Conservation (phyloP, 768 basidiomycete species). For the Russula virescens region DNA sequence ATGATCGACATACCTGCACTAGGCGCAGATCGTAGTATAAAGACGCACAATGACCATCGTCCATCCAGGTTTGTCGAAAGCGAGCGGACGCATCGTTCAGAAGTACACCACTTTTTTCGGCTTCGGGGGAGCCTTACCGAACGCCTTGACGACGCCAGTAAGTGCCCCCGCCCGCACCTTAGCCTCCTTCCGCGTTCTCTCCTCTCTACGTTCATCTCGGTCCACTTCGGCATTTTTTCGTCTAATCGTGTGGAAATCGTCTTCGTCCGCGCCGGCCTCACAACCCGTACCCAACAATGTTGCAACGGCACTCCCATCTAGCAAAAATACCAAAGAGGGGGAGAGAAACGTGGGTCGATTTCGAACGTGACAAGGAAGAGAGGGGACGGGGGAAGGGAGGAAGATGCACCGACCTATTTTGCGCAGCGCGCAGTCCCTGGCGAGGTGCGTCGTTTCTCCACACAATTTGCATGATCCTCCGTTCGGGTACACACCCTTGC, state of each 20-base stretch:
- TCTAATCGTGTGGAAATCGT: constrained; percentile 85
- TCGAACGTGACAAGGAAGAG: not conserved
- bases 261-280: constrained; percentile 83
- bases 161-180: constrained; percentile 42
- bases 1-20: not conserved
- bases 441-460: constrained; percentile 77
- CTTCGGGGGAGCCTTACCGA: constrained; percentile 15
- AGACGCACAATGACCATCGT: not conserved
- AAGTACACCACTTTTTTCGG: constrained; percentile 48
- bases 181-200: constrained; percentile 37
- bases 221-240: constrained; percentile 57
- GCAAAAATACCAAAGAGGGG: not conserved
- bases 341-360: not conserved
- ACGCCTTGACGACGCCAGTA: constrained; percentile 35
- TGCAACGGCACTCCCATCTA: constrained; percentile 37
- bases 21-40: no score
- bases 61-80: not conserved
- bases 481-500: constrained; percentile 82
- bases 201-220: constrained; percentile 48
- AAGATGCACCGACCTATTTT: constrained; percentile 36
- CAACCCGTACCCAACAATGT: constrained; percentile 43
- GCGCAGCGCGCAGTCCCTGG: constrained; percentile 70
- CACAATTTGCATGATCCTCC: constrained; percentile 90
- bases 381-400: not conserved
- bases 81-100: constrained; percentile 25